Evolutionary conservation across 352 stramenopile species (phyloP).

Genomic region (Phytophthora pluvialis): DNA sequence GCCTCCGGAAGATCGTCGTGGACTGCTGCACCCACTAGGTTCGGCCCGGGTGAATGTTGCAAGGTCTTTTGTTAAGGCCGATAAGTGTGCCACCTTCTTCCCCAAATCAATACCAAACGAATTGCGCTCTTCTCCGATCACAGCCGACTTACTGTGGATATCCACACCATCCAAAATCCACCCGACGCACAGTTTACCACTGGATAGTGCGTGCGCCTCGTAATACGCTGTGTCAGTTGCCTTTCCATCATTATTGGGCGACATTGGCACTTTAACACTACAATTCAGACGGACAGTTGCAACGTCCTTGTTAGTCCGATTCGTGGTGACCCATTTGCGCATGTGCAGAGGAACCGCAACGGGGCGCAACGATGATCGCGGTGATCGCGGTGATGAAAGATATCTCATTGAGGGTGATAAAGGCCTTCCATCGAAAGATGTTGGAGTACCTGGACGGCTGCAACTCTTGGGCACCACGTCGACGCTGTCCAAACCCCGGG

Average conservation of each 20-base stretch:
- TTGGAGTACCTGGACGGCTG: slow-evolving; percentile 36
- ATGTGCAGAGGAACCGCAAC: slow-evolving; percentile 41
- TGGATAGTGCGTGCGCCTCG: slow-evolving; percentile 57
- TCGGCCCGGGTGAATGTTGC: slow-evolving; percentile 25
- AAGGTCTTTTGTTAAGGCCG: slow-evolving; percentile 21
- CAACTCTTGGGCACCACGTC: slow-evolving; percentile 20
- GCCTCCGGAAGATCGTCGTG: slow-evolving; percentile 31
- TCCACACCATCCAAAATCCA: slow-evolving; percentile 43
- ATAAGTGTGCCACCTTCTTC: slow-evolving; percentile 42
- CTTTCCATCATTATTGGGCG: neutral
- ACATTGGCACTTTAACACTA: slow-evolving; percentile 19
- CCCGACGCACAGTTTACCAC: slow-evolving; percentile 58
- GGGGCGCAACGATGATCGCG: slow-evolving; percentile 32
- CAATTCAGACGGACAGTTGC: slow-evolving; percentile 47
- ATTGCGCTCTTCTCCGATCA: slow-evolving; percentile 48
- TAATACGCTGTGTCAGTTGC: slow-evolving; percentile 44
- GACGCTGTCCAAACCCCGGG: slow-evolving; percentile 49
- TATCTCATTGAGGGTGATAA: slow-evolving; percentile 31
- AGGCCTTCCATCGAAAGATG: slow-evolving; percentile 15
- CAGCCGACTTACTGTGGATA: slow-evolving; percentile 19
- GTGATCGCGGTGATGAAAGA: slow-evolving; percentile 45
- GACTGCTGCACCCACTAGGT: slow-evolving; percentile 39
- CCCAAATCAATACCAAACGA: slow-evolving; percentile 60
- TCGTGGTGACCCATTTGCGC: slow-evolving; percentile 64
- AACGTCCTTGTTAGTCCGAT: slow-evolving; percentile 52